Percentiles rank a stretch among this genome's conserved stretches.
phyloP scores from a whole-genome alignment of 1,284 basidiomycete genomes.

The Cryptococcus sp. region DNA sequence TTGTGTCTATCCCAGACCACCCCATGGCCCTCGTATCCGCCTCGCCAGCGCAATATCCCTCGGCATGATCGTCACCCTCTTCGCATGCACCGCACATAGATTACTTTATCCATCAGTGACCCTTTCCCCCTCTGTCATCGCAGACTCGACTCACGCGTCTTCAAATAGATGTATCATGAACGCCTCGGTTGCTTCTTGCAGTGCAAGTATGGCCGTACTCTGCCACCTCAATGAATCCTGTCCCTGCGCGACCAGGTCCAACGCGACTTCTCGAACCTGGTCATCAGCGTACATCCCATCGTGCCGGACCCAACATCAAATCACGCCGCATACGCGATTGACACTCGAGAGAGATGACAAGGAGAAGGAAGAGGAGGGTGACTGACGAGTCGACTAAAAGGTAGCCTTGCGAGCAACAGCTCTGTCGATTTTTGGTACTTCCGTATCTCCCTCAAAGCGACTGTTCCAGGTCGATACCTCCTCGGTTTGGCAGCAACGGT shows the following conservation, averaged over 20 bases:
- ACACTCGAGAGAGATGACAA: not conserved
- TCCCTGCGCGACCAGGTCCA: constrained; percentile 74
- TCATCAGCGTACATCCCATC: constrained; percentile 20
- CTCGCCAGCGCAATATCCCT: constrained; percentile 94
- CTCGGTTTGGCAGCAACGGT: constrained; percentile 35
- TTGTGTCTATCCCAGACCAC: constrained; percentile 41
- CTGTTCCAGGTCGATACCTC: constrained; percentile 73
- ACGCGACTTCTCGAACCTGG: constrained; percentile 85
- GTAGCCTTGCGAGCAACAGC: constrained; percentile 75
- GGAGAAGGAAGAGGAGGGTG: not conserved
- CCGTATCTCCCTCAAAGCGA: constrained; percentile 83
- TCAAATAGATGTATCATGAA: constrained; percentile 91
- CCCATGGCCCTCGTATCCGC: constrained; percentile 83
- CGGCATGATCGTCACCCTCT: constrained; percentile 97
- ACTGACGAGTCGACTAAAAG: constrained; percentile 84
- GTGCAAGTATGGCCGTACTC: constrained; percentile 73
- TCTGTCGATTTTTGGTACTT: constrained; percentile 92
- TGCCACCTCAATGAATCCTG: constrained; percentile 78
- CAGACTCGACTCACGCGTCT: constrained; percentile 68
- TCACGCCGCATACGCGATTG: not conserved
- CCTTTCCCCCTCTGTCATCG: not conserved
- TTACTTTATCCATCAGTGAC: constrained; percentile 54
- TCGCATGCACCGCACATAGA: constrained; percentile 94
- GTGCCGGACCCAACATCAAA: constrained; percentile 6
- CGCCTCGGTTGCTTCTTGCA: constrained; percentile 93